A percentile compares a stretch with the other conserved stretches of the same genome.
phyloP scores from a whole-genome alignment of 176 grass and related monocot genomes.

The Oropetium thomaeum region DNA sequence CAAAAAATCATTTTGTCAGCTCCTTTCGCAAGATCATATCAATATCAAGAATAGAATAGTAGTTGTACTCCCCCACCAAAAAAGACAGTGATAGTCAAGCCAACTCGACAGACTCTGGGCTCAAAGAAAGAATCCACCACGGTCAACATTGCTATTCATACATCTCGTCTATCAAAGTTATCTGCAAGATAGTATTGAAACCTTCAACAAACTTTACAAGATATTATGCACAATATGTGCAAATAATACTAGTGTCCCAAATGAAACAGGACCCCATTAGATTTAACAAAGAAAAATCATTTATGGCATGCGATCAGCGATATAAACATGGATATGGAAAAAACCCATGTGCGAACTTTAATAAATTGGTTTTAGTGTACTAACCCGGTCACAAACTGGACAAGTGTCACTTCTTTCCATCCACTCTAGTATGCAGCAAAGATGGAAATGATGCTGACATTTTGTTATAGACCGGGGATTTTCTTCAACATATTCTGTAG shows the following conservation, averaged over 20 bases:
- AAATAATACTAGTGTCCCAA: background rate
- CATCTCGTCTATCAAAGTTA: constrained; percentile 58
- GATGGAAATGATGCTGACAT: constrained; percentile 73
- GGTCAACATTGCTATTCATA: constrained; percentile 32
- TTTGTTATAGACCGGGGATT: constrained; percentile 58
- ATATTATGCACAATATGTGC: background rate
- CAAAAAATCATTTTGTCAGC: background rate
- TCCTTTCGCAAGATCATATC: background rate
- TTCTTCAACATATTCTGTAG: constrained; percentile 69
- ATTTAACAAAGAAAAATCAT: background rate
- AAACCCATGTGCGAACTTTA: background rate
- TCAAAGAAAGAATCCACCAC: background rate
- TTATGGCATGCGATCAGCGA: background rate
- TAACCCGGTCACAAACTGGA: constrained; percentile 71
- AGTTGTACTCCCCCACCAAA: constrained; percentile 17
- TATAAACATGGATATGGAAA: background rate
- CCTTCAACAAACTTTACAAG: background rate
- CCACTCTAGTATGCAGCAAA: constrained; percentile 73
- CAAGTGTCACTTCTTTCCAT: constrained; percentile 78
- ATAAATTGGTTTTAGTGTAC: background rate
- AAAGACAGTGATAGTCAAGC: background rate
- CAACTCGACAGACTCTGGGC: background rate
- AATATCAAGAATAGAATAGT: background rate
- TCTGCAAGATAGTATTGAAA: constrained; percentile 36
- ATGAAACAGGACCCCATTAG: background rate